Evolutionary conservation across 257 asterid genomes (phyloP).

Genomic region (Nicotiana knightiana): DNA sequence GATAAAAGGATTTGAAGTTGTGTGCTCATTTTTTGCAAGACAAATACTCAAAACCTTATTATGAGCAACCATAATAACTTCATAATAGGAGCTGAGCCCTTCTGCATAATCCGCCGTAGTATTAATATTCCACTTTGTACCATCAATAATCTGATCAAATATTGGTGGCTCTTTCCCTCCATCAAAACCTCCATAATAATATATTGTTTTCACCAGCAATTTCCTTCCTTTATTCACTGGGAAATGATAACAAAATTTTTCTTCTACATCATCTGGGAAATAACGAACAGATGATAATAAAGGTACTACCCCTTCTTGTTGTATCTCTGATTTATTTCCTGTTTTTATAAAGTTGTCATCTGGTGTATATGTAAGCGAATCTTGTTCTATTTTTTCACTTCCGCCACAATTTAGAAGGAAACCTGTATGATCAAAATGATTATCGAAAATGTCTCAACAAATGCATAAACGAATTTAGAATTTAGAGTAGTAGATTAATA

Average conservation of each 20-base stretch:
- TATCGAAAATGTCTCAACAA: too few species aligned
- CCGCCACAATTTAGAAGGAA: slow-evolving; percentile 65
- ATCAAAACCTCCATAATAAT: slow-evolving; percentile 77
- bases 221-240: slow-evolving; percentile 54
- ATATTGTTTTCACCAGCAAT: slow-evolving; percentile 49
- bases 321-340: slow-evolving; percentile 49
- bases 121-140: slow-evolving; percentile 74
- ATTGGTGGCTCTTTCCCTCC: slow-evolving; percentile 77
- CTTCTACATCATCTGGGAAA: slow-evolving; percentile 44
- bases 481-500: background rate
- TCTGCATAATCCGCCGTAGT: slow-evolving; percentile 61
- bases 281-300: slow-evolving; percentile 47
- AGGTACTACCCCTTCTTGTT: slow-evolving; percentile 39
- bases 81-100: slow-evolving; percentile 64
- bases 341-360: slow-evolving; percentile 46
- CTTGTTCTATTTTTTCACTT: slow-evolving; percentile 28
- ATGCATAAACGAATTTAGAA: background rate
- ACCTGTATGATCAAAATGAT: slow-evolving; percentile 27
- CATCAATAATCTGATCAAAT: slow-evolving; percentile 88
- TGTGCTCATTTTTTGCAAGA: slow-evolving; percentile 57
- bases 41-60: slow-evolving; percentile 50
- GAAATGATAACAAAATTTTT: slow-evolving; percentile 54
- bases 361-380: slow-evolving; percentile 38
- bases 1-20: slow-evolving; percentile 62
- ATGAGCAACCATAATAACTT: slow-evolving; percentile 54